A percentile compares a stretch with the other conserved stretches of the same genome.
These are phyloP conservation scores for Microbotryomycetes sp. DNA, from an alignment of 1,284 basidiomycete species.

Conservation along the genomic window DNA sequence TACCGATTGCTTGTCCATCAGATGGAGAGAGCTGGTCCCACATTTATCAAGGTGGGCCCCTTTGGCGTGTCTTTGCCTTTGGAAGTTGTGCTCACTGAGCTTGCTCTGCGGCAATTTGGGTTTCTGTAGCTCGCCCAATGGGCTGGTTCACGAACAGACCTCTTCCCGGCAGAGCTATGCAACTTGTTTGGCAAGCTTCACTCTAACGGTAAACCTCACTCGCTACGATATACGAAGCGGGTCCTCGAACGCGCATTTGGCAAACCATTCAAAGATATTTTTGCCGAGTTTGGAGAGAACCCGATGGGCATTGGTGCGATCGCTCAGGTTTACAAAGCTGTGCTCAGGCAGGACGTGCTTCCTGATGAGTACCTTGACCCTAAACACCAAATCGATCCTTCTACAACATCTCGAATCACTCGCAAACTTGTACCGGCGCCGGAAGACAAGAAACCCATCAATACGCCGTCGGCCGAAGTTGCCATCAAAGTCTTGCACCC, in stretches of 20 bases:
- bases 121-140: constrained; percentile 79
- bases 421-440: constrained; percentile 47
- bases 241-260: constrained; percentile 82
- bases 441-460: constrained; percentile 44
- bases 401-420: constrained; percentile 35
- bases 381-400: constrained; percentile 34
- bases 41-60: constrained; percentile 80
- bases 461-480: constrained; percentile 70
- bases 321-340: constrained; percentile 88
- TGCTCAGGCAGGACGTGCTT: constrained; percentile 71
- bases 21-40: constrained; percentile 93
- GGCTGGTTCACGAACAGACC: constrained; percentile 90
- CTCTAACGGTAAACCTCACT: constrained; percentile 79
- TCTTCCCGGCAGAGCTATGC: constrained; percentile 91
- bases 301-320: constrained; percentile 98
- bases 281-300: constrained; percentile 76
- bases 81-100: background rate
- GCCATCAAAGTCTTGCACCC: constrained; percentile 97
- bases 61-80: background rate
- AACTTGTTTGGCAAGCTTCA: constrained; percentile 78
- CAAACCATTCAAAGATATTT: constrained; percentile 69
- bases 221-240: constrained; percentile 68
- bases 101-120: constrained; percentile 4
- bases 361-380: constrained; percentile 49
- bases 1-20: constrained; percentile 77